These are phyloP conservation scores for Colletotrichum siamense DNA, from an alignment of 2,329 filamentous ascomycete genomes.

Conservation along the genomic window DNA sequence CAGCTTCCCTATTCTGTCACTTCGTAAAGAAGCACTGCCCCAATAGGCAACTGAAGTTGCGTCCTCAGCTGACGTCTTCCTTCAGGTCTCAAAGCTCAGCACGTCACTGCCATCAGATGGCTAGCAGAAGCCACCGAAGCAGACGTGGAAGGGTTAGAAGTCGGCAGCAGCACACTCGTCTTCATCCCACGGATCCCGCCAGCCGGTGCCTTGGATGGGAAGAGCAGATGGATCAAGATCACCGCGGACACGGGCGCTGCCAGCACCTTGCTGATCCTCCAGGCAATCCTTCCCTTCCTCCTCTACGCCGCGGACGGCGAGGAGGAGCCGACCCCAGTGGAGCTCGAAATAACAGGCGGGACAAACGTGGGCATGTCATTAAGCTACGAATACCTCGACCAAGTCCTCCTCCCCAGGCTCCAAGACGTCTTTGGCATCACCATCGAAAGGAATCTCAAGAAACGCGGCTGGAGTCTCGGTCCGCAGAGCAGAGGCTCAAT, in stretches of 20 bases:
- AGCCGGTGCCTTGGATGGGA: conserved; percentile 35
- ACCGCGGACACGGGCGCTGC: conserved; percentile 54
- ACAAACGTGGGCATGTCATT: conserved; percentile 64
- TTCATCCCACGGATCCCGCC: conserved; percentile 49
- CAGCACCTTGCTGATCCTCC: conserved; percentile 63
- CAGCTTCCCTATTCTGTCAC: neutral
- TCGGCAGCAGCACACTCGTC: conserved; percentile 56
- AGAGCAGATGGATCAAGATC: conserved; percentile 50
- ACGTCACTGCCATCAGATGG: conserved; percentile 60
- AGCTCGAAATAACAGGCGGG: conserved; percentile 59
- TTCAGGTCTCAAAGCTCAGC: conserved; percentile 65
- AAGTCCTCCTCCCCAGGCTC: conserved; percentile 62
- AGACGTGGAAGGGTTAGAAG: conserved; percentile 51
- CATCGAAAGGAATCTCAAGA: conserved; percentile 49
- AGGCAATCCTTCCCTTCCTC: conserved; percentile 65
- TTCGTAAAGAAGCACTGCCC: neutral
- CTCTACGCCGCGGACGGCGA: conserved; percentile 55
- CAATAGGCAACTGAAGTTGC: neutral
- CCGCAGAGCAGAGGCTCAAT: conserved; percentile 46
- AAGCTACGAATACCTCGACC: conserved; percentile 68
- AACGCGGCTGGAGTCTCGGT: conserved; percentile 58
- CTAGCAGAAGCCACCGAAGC: conserved; percentile 59
- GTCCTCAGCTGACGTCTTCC: neutral
- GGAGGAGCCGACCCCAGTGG: conserved; percentile 39
- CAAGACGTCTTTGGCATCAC: conserved; percentile 54